phyloP scores from a whole-genome alignment of 2,329 filamentous ascomycete genomes.

The Apiospora arundinis region DNA sequence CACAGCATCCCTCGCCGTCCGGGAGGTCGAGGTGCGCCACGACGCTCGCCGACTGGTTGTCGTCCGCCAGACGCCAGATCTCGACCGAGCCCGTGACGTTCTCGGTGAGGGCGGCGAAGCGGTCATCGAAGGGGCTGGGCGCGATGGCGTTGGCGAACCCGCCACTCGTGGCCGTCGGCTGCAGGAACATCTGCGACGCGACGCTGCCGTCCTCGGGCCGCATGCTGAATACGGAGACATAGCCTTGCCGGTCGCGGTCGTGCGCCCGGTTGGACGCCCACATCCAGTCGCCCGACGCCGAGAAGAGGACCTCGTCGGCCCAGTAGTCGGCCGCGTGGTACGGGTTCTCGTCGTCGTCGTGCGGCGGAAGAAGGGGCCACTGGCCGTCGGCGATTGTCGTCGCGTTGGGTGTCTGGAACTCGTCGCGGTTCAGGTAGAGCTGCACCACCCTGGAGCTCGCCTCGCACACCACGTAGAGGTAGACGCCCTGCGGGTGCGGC shows the following conservation, averaged over 20 bases:
- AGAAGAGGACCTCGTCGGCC: slow-evolving; percentile 42
- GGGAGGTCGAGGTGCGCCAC: slow-evolving; percentile 33
- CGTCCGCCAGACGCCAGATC: slow-evolving; percentile 40
- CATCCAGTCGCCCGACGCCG: slow-evolving; percentile 35
- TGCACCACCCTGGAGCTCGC: slow-evolving; percentile 34
- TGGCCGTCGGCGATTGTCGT: background rate
- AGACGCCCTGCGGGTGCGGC: slow-evolving; percentile 34
- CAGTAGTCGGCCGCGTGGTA: slow-evolving; percentile 34
- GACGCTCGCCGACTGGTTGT: slow-evolving; percentile 23
- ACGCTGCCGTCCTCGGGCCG: slow-evolving; percentile 36
- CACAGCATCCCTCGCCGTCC: slow-evolving; percentile 35
- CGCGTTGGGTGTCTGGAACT: slow-evolving; percentile 24
- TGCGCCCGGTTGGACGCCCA: slow-evolving; percentile 40
- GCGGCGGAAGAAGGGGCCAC: slow-evolving; percentile 33
- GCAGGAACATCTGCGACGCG: slow-evolving; percentile 38
- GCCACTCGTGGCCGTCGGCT: slow-evolving; percentile 40
- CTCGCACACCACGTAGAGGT: slow-evolving; percentile 37
- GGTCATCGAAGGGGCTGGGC: slow-evolving; percentile 40
- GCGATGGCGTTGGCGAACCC: slow-evolving; percentile 44
- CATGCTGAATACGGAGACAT: slow-evolving; percentile 42
- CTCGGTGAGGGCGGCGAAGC: slow-evolving; percentile 42
- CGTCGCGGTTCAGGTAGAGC: slow-evolving; percentile 28
- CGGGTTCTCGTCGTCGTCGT: slow-evolving; percentile 22
- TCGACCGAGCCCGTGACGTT: slow-evolving; percentile 43
- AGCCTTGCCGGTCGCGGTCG: slow-evolving; percentile 34